Base-by-base conservation (phyloP, 768 basidiomycete species). In the Floccularia luteovirens region DNA sequence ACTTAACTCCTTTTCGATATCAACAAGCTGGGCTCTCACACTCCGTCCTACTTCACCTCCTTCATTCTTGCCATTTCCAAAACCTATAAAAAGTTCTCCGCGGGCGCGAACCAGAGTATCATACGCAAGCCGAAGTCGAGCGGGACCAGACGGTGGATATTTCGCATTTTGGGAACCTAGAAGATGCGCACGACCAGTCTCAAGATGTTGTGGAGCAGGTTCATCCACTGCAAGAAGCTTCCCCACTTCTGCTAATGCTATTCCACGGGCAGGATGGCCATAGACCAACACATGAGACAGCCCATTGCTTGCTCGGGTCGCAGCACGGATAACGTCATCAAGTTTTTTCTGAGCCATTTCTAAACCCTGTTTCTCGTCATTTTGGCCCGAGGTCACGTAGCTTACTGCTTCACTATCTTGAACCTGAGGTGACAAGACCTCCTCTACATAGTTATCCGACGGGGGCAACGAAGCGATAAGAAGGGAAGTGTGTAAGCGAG, bases 171-270 rank as follows among this genome's bases (percentile, higher is more conserved):
- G n/a, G 33, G 49, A 46, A 31, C 31, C 39, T 11, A 37, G 31
- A 32, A 54, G 34, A 31, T 43, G 40, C 13, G 48, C 45, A n/a
- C 48, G 40, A 3, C 43, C 39, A 14, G 45, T 32, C 14, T 32
- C 36, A 11, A 48, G 44, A 24, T 50, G 43, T 1, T 55, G 56
- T 2, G 77, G 74, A 2, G 60, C 56, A 0, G 79, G 80, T 52
- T 90, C 87, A 49, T 90, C 86, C 0, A 90, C 82, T 0, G 77
- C 75, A 4, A 92, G 67, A 5, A 91, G 61, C 60, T 90, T 92
- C 0, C 86, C 90, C 4, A 89, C 66, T 55, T 93, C 90, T 2
- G 82, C 79, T 5, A 82, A 62, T 3, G 84, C 78, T 17, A 93
- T 63, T 0, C 76, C 88, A 1, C 86, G 71, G 1, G 84, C 72